These are phyloP conservation scores for Heracleum sosnowskyi DNA, from an alignment of 129 eudicot species.

Conservation along the genomic window DNA sequence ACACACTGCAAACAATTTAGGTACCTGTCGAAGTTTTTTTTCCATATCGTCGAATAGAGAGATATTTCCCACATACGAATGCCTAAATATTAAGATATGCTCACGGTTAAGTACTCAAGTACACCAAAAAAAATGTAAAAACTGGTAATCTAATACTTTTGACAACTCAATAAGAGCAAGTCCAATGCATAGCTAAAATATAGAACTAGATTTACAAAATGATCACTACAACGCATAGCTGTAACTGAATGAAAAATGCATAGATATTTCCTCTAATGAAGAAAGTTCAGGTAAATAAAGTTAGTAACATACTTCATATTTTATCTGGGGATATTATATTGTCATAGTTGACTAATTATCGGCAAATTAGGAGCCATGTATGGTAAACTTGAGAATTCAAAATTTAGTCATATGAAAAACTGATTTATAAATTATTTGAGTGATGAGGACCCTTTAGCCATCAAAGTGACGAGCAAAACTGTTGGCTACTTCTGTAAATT, in stretches of 20 bases:
- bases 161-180: not conserved
- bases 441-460: not conserved
- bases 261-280: not conserved
- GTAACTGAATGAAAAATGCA: not conserved
- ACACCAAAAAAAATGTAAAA: conserved; percentile 8
- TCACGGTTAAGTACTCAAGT: conserved; percentile 5
- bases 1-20: conserved; percentile 2
- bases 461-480: not conserved
- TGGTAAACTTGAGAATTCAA: not conserved
- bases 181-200: not conserved
- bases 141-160: not conserved
- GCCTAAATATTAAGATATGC: conserved; percentile 41
- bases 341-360: not conserved
- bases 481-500: not conserved
- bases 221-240: not conserved
- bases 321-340: not conserved
- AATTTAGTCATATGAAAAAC: not conserved
- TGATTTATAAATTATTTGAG: not conserved
- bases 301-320: not conserved
- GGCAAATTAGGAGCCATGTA: not conserved
- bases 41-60: conserved; percentile 66
- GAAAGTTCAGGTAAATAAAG: not conserved
- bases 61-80: conserved; percentile 76
- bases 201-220: not conserved
- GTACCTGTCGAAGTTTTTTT: conserved; percentile 71